These are phyloP conservation scores for Delitschia confertaspora DNA, from an alignment of 495 filamentous ascomycete species.

Conservation along the genomic window DNA sequence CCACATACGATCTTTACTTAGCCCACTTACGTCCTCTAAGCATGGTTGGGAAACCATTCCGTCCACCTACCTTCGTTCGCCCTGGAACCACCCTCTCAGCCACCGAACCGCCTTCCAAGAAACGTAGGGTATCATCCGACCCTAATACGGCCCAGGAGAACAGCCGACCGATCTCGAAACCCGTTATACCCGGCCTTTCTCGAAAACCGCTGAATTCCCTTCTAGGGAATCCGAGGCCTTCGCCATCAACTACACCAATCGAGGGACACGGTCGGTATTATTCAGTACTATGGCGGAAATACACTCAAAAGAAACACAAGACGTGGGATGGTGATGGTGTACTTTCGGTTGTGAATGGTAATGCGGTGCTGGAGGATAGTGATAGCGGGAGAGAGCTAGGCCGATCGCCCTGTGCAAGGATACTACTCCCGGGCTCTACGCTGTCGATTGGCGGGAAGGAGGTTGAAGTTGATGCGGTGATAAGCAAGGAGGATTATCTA, in stretches of 20 bases:
- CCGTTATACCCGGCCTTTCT: too few relatives aligned
- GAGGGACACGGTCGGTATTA: conserved; percentile 46
- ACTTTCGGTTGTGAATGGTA: conserved; percentile 48
- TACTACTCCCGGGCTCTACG: conserved; percentile 52
- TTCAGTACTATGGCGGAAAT: conserved; percentile 66
- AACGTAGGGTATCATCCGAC: conserved; percentile 29
- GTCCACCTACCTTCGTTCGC: conserved; percentile 17
- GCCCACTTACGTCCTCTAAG: too few relatives aligned
- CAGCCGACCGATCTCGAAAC: neutral
- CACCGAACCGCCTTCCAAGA: conserved; percentile 29
- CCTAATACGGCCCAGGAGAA: neutral
- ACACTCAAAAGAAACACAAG: conserved; percentile 71
- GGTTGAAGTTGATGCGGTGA: conserved; percentile 59
- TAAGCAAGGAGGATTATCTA: conserved; percentile 55
- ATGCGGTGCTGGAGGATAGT: conserved; percentile 52
- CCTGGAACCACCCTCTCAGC: neutral
- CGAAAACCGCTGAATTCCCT: conserved; percentile 41
- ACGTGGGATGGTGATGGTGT: conserved; percentile 83
- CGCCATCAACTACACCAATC: conserved; percentile 1
- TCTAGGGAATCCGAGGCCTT: conserved; percentile 29
- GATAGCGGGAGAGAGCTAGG: conserved; percentile 61
- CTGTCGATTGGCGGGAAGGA: conserved; percentile 65
- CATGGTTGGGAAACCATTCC: conserved; percentile 27
- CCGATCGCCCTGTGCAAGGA: conserved; percentile 43
- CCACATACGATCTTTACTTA: too few relatives aligned